Conservation (phyloP, 495 filamentous ascomycete genomes). For the Daldinia concentrica region DNA sequence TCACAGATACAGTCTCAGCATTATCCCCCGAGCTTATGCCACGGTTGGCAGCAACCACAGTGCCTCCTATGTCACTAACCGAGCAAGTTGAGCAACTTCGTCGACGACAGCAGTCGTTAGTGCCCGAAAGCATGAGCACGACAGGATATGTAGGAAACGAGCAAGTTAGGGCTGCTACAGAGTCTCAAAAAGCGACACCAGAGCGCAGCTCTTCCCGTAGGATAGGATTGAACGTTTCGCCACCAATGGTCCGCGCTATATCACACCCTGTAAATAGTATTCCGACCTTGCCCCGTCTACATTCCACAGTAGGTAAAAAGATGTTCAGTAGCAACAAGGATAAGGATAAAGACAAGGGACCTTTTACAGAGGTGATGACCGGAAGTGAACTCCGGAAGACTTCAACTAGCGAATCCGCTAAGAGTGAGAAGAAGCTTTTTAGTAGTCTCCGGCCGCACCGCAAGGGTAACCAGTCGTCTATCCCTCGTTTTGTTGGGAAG, state of each 20-base stretch:
- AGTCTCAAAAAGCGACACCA: slow-evolving; percentile 22
- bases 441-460: slow-evolving; percentile 68
- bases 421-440: slow-evolving; percentile 76
- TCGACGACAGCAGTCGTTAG: slow-evolving; percentile 51
- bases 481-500: slow-evolving; percentile 83
- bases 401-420: slow-evolving; percentile 49
- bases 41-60: slow-evolving; percentile 12
- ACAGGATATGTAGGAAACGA: slow-evolving; percentile 37
- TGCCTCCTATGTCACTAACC: slow-evolving; percentile 48
- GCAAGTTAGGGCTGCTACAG: slow-evolving; percentile 17
- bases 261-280: slow-evolving; percentile 66
- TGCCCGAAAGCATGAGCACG: slow-evolving; percentile 40
- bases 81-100: slow-evolving; percentile 63
- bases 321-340: slow-evolving; percentile 43
- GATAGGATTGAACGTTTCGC: slow-evolving; percentile 60
- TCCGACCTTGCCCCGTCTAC: slow-evolving; percentile 40
- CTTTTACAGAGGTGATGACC: slow-evolving; percentile 21
- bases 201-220: slow-evolving; percentile 57
- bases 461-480: slow-evolving; percentile 75
- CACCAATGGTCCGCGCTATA: slow-evolving; percentile 73
- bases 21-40: slow-evolving; percentile 19
- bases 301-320: slow-evolving; percentile 43
- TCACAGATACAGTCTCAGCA: slow-evolving; percentile 6
- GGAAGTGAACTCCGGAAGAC: slow-evolving; percentile 45
- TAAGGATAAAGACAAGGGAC: slow-evolving; percentile 47